Base-by-base conservation (phyloP, 2,329 filamentous ascomycete species). In the Pezicula radicicola region DNA sequence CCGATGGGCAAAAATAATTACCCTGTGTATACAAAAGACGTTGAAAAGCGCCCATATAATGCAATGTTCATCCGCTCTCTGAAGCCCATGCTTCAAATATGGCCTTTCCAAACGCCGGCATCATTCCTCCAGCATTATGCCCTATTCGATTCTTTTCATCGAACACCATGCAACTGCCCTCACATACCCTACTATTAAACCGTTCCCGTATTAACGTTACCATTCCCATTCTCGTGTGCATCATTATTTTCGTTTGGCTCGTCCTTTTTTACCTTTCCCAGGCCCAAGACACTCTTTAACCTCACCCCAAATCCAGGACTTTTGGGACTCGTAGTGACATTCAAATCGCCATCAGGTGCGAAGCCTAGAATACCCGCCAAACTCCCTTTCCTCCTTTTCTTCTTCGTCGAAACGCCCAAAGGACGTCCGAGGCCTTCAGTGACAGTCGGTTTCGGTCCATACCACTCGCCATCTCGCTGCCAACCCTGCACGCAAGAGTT, bases 381-480 rank as follows among this genome's bases (percentile, higher is more conserved):
- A 48, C 63, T 65, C 39, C 64, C 37, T 30, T 59, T 64, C 36
- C 63, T 52, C 7, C 50, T 35, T 36, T 60, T 61, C 50, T 56
- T 62, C 47, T 59, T 60, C 2, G 40, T 60, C 1, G 40, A 27
- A 19, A 3, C 54, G 51, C 21, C 15, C 5, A 35, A 15, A 42
- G 21, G 16, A n/a, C 28, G 19, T 15, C 25, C 36, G 13, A 48
- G 25, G 16, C 21, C 25, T 16, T 80, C 74, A 43, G 75, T 60
- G 44, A 78, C 63, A 16, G 73, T 72, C 0, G 77, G 68, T 59
- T 81, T 83, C 1, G 89, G 90, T 4, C 93, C 30, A 33, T 33
- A 92, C 93, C 93, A 97, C 69, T 96, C 90, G 15, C 91, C 92
- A 62, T 94, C 90, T 39, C 89, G 80, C 69, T 95, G 96, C 93